Evolutionary conservation across 805 yeast genomes (phyloP), one percentile per base, ranked within the genome.

Genomic region (Barnettozyma wickerhamii): DNA sequence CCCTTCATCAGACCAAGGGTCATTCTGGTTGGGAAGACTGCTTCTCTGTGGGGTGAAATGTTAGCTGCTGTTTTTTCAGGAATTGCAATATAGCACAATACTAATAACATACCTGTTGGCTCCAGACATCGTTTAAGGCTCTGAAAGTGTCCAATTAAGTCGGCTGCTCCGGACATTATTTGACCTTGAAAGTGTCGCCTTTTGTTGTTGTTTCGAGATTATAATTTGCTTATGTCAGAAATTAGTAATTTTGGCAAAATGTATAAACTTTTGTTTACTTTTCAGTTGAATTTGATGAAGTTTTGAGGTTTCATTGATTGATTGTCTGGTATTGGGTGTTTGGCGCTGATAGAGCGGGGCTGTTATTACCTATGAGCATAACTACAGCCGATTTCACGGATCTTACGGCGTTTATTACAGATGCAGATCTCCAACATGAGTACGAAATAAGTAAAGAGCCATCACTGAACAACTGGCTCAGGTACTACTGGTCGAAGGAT

Each of bases 1-100:
- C 85, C 77, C 71, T 93, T 93, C 98, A 93, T 93, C 45, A 86
- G 64, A 36, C 95, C 89, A 52, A 91, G 77, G 45, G 98, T 91
- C 97, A 90, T 90, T 67, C 97, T 90, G 38, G 98, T 90, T 26
- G 98, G 96, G 65, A 90, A 90, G 34, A 90, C 98, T 60, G 87
- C 95, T 63, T 90, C 98, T 73, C 98, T 84, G 26, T 3, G 7
- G 51, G 10, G n/a, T n/a, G 10, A 13, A 12, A 4, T 2, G n/a
- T 27, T 19, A 17, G 30, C 23, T 23, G 17, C n/a, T n/a, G 24
- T 13, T 21, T 17, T 21, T 5, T n/a, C 19, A 19, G 18, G 27
- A 33, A 19, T 12, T 21, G 19, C 4, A 7, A 14, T 10, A n/a
- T 20, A 20, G 28, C 4, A n/a, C n/a, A 10, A 3, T 27, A 27